A percentile compares a stretch with the other conserved stretches of the same genome.
These are phyloP conservation scores for Microsporum ferrugineum DNA, from an alignment of 2,329 filamentous ascomycete genomes.

Conservation along the genomic window DNA sequence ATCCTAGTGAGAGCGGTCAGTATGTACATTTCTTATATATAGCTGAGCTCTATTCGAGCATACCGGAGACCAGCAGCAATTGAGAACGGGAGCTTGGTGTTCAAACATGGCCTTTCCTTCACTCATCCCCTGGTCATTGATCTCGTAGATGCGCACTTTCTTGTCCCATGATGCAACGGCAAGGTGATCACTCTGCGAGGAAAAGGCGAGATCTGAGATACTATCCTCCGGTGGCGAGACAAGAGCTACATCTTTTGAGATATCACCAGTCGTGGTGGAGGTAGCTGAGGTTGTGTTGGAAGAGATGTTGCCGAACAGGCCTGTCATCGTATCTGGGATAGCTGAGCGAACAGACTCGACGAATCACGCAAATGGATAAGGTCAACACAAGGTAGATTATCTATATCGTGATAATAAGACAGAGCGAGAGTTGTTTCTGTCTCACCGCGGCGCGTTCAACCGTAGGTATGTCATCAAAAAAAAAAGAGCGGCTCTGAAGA, in stretches of 20 bases:
- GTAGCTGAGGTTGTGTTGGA: slow-evolving; percentile 46
- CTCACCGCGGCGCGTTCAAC: neutral
- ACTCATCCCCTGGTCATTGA: slow-evolving; percentile 63
- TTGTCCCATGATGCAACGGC: slow-evolving; percentile 95
- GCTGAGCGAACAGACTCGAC: too few relatives aligned
- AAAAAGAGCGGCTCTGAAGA: neutral
- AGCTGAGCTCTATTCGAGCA: slow-evolving; percentile 19
- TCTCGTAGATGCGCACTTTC: slow-evolving; percentile 94
- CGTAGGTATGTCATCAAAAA: neutral
- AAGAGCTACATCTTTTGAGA: slow-evolving; percentile 77
- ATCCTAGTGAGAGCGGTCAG: slow-evolving; percentile 47
- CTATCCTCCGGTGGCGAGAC: slow-evolving; percentile 72
- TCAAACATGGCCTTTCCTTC: slow-evolving; percentile 78
- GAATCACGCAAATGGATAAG: neutral
- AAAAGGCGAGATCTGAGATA: slow-evolving; percentile 79
- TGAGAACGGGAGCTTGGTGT: slow-evolving; percentile 73
- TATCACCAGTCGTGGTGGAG: slow-evolving; percentile 58
- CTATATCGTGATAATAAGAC: neutral
- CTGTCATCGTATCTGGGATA: slow-evolving; percentile 3
- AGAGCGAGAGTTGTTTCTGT: neutral
- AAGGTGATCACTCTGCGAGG: slow-evolving; percentile 63
- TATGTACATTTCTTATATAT: neutral
- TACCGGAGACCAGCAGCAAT: slow-evolving; percentile 81
- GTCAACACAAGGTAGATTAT: neutral
- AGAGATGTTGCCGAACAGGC: slow-evolving; percentile 25